Base-by-base conservation (phyloP, 73 alveolate genomes). In the Breviolum minutum region DNA sequence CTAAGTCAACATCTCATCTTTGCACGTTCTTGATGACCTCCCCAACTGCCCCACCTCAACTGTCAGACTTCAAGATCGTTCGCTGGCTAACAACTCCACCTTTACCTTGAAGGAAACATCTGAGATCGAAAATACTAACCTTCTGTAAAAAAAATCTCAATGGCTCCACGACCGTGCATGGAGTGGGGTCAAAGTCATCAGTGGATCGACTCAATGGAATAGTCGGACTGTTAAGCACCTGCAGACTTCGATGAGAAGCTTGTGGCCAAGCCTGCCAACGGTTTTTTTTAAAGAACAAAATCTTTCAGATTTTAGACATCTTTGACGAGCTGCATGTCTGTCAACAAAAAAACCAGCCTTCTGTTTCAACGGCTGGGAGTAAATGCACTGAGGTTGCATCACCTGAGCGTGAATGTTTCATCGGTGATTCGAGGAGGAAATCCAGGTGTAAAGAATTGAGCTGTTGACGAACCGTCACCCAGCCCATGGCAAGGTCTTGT, bases 401-500 rank as follows among this genome's bases (percentile, higher is more conserved):
- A 48, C 88, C 88, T 80, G 66, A 79, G 87, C 87, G 13, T 27
- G 85, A 22, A 32, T 13, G 17, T 9, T 79, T 9, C 66, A 29
- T 40, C 54, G 3, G 54, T 40, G 54, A 40, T 40, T 40, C 54
- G 54, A 40, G 54, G 3, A 40, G 54, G 54, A 40, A 40, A 40
- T 40, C 54, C 5, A 40, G 54, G 54, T 40, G 3, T 40, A 6
- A 30, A 71, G n/a, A 12, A 7, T 66, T 80, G 69, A 80, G 68
- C 69, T 17, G 7, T 66, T 12, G 29, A 19, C 88, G 88, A 12
- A 80, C 88, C 1, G 69, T 80, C 68, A 48, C 88, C 88, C 88
- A 80, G 32, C 88, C 88, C 17, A 80, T 80, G 32, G 68, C 88
- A 63, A 80, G 12, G 88, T 80, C 88, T 27, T 80, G 64, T 48